These are phyloP conservation scores for Westerdykella sp. DNA, from an alignment of 2,329 filamentous ascomycete species.

Conservation along the genomic window DNA sequence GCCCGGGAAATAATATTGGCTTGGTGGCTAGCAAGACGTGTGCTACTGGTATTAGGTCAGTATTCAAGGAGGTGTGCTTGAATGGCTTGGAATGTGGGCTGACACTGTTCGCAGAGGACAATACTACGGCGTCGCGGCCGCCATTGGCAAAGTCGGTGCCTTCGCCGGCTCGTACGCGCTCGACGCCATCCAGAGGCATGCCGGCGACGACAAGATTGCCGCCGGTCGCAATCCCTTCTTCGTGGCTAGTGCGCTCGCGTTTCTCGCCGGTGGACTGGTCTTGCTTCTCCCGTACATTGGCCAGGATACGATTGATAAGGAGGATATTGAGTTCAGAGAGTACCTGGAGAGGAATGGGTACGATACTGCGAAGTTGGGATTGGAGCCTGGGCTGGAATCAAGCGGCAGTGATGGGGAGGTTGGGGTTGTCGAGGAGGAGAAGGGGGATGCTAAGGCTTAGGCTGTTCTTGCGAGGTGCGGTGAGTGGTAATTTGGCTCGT, in stretches of 20 bases:
- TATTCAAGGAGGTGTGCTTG: background rate
- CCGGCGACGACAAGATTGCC: conserved; percentile 34
- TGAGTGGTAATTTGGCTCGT: too few species aligned
- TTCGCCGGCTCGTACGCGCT: conserved; percentile 84
- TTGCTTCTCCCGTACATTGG: conserved; percentile 69
- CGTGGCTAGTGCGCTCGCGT: conserved; percentile 69
- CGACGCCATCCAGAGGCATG: conserved; percentile 50
- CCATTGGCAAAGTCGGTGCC: conserved; percentile 69
- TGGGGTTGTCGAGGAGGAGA: conserved; percentile 6
- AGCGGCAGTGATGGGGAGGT: conserved; percentile 3
- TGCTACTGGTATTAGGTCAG: conserved; percentile 67
- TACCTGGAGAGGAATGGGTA: conserved; percentile 71
- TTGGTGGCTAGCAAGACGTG: conserved; percentile 80
- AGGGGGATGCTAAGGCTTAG: conserved; percentile 1
- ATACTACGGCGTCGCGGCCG: conserved; percentile 65
- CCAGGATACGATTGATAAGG: conserved; percentile 74
- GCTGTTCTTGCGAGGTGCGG: background rate
- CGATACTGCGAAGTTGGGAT: conserved; percentile 58
- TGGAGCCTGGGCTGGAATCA: background rate
- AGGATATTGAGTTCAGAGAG: conserved; percentile 68
- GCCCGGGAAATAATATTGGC: conserved; percentile 88
- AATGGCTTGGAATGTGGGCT: background rate
- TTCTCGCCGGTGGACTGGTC: conserved; percentile 61
- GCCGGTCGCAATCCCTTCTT: conserved; percentile 83
- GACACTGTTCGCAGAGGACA: conserved; percentile 51